Percentiles rank a stretch among this genome's conserved stretches.
These are phyloP conservation scores for Betula pendula DNA, from an alignment of 306 rosid genomes.

Conservation along the genomic window DNA sequence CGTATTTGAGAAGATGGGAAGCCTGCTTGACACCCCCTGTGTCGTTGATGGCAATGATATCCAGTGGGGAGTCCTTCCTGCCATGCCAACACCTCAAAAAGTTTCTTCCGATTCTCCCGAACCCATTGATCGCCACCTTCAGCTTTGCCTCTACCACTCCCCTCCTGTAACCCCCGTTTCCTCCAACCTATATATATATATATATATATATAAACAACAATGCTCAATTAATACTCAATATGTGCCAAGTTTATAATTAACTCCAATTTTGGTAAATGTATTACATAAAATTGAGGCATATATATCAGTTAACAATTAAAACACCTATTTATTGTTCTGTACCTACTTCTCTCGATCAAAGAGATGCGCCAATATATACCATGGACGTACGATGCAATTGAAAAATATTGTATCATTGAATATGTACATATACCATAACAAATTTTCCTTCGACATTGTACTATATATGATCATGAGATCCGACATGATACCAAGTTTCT, in stretches of 20 bases:
- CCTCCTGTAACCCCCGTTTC: slow-evolving; percentile 64
- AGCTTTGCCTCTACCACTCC: slow-evolving; percentile 75
- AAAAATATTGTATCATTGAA: background rate
- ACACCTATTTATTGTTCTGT: too few species aligned
- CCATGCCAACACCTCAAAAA: slow-evolving; percentile 99
- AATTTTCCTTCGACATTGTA: background rate
- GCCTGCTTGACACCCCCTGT: slow-evolving; percentile 97
- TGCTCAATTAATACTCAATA: background rate
- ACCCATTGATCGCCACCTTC: slow-evolving; percentile 94
- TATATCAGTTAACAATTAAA: too few species aligned
- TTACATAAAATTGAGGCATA: background rate
- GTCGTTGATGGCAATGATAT: slow-evolving; percentile 90
- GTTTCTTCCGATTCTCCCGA: slow-evolving; percentile 95
- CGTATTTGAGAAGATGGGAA: slow-evolving; percentile 97
- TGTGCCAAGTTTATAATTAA: slow-evolving; percentile 1
- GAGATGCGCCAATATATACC: too few species aligned
- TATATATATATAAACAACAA: background rate
- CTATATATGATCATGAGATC: background rate
- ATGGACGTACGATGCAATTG: background rate
- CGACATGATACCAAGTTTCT: background rate
- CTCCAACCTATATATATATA: slow-evolving; percentile 44
- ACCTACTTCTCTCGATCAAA: too few species aligned
- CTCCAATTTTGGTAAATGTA: background rate
- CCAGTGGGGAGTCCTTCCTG: slow-evolving; percentile 91
- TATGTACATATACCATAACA: background rate